Conservation (phyloP, 148 eudicot genomes). For the Rhododendron molle region DNA sequence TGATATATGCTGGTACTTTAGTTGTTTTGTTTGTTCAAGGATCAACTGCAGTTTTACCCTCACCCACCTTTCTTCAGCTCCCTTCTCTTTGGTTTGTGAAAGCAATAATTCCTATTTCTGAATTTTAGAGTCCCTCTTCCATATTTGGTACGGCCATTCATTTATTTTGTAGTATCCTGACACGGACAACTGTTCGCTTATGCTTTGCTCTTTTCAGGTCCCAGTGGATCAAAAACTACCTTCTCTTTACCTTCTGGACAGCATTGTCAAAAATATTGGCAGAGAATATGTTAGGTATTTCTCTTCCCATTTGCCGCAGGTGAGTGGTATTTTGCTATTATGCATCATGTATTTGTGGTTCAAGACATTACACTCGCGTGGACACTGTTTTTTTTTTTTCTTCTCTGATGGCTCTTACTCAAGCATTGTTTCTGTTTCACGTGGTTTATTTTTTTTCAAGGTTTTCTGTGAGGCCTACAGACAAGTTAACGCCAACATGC, state of each 20-base stretch:
- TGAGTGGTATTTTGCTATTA: constrained; percentile 21
- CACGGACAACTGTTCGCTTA: not conserved
- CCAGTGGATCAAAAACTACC: constrained; percentile 85
- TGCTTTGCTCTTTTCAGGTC: constrained; percentile 50
- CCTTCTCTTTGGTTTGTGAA: not conserved
- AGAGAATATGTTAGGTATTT: constrained; percentile 65
- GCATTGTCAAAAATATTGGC: constrained; percentile 96
- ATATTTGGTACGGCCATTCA: not conserved
- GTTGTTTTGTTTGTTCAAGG: not conserved
- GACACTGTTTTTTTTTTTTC: not conserved
- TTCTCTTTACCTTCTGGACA: constrained; percentile 88
- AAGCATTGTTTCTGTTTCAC: not conserved
- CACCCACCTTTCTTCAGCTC: not conserved
- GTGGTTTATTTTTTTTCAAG: constrained; percentile 25
- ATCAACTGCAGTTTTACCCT: not conserved
- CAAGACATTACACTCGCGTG: not conserved
- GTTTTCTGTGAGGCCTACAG: constrained; percentile 80
- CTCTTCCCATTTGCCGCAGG: constrained; percentile 81
- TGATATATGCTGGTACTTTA: not conserved
- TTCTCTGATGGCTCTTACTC: not conserved
- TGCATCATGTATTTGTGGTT: not conserved
- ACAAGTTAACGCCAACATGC: constrained; percentile 66
- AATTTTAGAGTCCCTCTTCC: not conserved
- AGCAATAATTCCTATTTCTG: not conserved
- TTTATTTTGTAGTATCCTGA: not conserved